Conservation (phyloP, 1,284 basidiomycete genomes). For the Ustilago hordei region DNA sequence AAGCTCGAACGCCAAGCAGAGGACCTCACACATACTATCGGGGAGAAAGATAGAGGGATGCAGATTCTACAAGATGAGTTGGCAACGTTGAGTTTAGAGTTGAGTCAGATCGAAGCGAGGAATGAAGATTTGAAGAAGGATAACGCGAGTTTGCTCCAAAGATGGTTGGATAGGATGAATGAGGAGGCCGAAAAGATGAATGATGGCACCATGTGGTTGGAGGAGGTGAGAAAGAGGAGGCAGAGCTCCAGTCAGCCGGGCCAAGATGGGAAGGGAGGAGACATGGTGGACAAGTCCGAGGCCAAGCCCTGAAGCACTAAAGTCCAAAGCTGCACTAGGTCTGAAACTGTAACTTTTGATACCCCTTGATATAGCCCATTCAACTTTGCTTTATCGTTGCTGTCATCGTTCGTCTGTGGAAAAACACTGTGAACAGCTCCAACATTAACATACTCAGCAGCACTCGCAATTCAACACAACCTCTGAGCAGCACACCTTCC, state of each 20-base stretch:
- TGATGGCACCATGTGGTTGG: constrained; percentile 71
- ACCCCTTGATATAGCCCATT: not conserved
- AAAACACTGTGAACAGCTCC: no score
- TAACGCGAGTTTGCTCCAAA: constrained; percentile 91
- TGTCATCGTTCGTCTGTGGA: no score
- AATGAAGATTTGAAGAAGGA: constrained; percentile 87
- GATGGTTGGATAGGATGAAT: constrained; percentile 76
- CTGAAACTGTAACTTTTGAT: not conserved
- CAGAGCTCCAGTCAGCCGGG: constrained; percentile 14
- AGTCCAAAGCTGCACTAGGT: not conserved
- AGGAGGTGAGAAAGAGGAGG: constrained; percentile 46
- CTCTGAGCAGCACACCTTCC: not conserved
- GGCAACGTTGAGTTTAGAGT: constrained; percentile 73
- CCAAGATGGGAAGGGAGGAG: not conserved
- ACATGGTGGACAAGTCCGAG: not conserved
- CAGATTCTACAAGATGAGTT: constrained; percentile 88
- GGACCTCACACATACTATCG: constrained; percentile 80
- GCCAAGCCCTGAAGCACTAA: not conserved
- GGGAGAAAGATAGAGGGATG: constrained; percentile 82
- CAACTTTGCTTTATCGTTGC: no score
- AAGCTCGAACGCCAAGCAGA: constrained; percentile 71
- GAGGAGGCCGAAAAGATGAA: constrained; percentile 94
- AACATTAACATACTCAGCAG: no score
- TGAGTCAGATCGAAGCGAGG: constrained; percentile 86
- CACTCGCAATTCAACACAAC: no score